Evolutionary conservation across 352 stramenopile species (phyloP), one percentile per base, ranked within the genome.

Genomic region (Globisporangium ultimum): DNA sequence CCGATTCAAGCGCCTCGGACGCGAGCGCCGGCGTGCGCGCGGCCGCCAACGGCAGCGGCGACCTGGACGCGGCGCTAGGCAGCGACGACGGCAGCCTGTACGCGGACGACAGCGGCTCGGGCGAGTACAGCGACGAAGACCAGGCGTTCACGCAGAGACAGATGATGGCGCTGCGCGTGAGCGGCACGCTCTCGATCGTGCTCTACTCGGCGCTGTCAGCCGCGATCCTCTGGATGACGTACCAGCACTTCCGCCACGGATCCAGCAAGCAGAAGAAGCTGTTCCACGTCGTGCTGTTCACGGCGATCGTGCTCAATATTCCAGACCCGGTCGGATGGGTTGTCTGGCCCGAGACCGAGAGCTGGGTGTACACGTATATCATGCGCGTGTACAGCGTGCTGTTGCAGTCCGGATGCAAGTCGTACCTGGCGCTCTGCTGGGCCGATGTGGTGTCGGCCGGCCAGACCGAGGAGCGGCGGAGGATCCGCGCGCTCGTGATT

Each of bases 351-450:
- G 71, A 74, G n/a, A 72, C 63, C 48, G 67, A 87, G 62, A 70
- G 49, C 46, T 95, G 86, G 86, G 62, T 89, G 51, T 59, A 62
- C 60, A 80, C 73, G 56, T 92, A 91, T 64, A 45, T 88, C 24
- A 69, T 86, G 58, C 76, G 75, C 15, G 64, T 91, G 43, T 91
- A 87, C 63, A 67, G 73, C 22, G 61, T 91, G 58, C 61, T 93
- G 57, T 67, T 92, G 20, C 78, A 92, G 60, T 87, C 70, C 51
- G 76, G 85, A 28, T 90, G 82, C 73, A 91, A 93, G 63, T 89
- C 80, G 21, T 89, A 91, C 60, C 68, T 95, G 54, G 83, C 82
- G 24, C 71, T 95, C 43, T 83, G 70, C 53, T 95, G 86, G 86
- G 80, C 82, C 45, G 79, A 86, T 14, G 86, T 95, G 66, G 86